These are phyloP conservation scores for Linderniella brevidens DNA, from an alignment of 257 asterid genomes.

Conservation along the genomic window DNA sequence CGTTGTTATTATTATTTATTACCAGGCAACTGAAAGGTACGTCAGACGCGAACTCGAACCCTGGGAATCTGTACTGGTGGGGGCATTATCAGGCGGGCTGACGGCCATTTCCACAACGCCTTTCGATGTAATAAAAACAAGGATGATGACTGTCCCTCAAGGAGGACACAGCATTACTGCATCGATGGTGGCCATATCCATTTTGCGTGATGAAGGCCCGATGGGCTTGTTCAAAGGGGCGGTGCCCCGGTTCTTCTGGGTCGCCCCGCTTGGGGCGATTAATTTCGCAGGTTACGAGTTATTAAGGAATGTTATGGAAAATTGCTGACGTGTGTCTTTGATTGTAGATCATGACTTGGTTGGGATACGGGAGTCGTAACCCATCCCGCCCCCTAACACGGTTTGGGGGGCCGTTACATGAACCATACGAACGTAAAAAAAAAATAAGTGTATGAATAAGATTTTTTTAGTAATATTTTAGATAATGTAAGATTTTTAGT, in stretches of 20 bases:
- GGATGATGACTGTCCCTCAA: constrained; percentile 57
- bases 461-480: too few relatives aligned
- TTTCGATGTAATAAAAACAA: constrained; percentile 72
- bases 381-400: too few relatives aligned
- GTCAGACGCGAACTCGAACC: constrained; percentile 58
- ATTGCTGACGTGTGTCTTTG: not conserved
- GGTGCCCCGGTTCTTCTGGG: constrained; percentile 76
- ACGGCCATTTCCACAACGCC: constrained; percentile 77
- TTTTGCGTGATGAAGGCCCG: constrained; percentile 53
- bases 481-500: too few relatives aligned
- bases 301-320: constrained; percentile 60
- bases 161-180: constrained; percentile 30
- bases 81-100: constrained; percentile 77
- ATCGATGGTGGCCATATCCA: constrained; percentile 32
- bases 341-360: too few relatives aligned
- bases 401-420: too few relatives aligned
- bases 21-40: constrained; percentile 40
- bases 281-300: constrained; percentile 87
- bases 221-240: constrained; percentile 77
- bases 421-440: too few relatives aligned
- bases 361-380: too few relatives aligned
- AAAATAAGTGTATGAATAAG: too few relatives aligned
- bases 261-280: constrained; percentile 91
- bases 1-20: not conserved
- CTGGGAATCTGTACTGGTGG: constrained; percentile 71